These are phyloP conservation scores for Dioscorea dumetorum DNA, from an alignment of 106 monocot species.

Conservation along the genomic window DNA sequence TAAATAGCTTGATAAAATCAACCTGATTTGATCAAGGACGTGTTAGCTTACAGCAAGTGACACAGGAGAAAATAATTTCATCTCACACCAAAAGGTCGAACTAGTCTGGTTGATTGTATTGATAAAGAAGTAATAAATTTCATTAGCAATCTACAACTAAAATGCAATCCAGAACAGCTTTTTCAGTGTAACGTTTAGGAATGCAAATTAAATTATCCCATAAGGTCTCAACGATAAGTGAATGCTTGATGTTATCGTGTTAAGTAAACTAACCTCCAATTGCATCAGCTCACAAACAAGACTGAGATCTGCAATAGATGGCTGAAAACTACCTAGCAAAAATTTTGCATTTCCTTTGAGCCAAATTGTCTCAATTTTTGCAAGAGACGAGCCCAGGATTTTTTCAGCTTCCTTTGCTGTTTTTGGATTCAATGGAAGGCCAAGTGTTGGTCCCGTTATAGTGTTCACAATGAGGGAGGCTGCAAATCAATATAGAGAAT, in stretches of 20 bases:
- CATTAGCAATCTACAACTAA: neutral
- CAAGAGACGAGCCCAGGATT: conserved; percentile 51
- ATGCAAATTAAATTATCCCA: neutral
- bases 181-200: neutral
- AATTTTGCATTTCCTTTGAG: conserved; percentile 74
- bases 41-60: no score
- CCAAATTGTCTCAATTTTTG: conserved; percentile 64
- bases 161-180: neutral
- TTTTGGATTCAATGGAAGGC: conserved; percentile 51
- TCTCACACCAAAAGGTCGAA: no score
- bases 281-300: conserved; percentile 97
- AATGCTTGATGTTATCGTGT: neutral
- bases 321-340: conserved; percentile 55
- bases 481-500: conserved; percentile 21
- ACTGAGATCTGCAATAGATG: conserved; percentile 96
- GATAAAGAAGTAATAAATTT: no score
- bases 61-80: no score
- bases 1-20: no score
- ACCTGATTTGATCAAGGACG: no score
- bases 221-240: neutral
- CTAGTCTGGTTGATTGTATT: no score
- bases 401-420: conserved; percentile 59
- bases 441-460: conserved; percentile 59
- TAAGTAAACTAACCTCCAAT: conserved; percentile 52
- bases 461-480: conserved; percentile 36